phyloP scores from a whole-genome alignment of 345 rosid species.

The Eucalyptus cloeziana region DNA sequence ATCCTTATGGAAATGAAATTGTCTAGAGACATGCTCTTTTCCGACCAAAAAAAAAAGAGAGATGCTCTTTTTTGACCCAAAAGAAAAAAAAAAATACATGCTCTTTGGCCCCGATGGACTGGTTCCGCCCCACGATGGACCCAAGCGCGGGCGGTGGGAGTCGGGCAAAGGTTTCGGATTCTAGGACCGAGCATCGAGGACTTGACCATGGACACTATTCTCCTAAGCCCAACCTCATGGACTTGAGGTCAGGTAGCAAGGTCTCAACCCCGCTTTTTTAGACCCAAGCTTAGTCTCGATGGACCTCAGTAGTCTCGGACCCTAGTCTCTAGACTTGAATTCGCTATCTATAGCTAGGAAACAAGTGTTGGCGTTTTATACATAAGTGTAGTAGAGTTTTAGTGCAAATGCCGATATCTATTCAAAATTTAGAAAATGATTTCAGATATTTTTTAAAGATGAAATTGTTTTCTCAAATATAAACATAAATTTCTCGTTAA shows the following conservation, averaged over 20 bases:
- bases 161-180: accelerated
- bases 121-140: neutral
- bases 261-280: accelerated
- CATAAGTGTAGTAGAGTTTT: accelerated
- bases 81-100: no score
- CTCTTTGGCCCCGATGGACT: neutral
- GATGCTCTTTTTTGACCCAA: no score
- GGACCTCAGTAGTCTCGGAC: accelerated
- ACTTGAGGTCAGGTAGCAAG: accelerated
- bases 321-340: accelerated
- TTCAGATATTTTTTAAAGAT: no score
- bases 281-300: accelerated
- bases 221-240: neutral
- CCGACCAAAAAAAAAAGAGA: no score
- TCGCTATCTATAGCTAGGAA: accelerated
- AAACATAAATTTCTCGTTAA: no score
- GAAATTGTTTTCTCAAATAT: accelerated
- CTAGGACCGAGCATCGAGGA: neutral
- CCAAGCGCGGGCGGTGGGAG: neutral
- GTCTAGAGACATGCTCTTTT: neutral
- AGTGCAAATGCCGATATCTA: no score
- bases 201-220: accelerated
- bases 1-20: accelerated
- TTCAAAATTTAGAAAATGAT: no score
- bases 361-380: no score